A percentile compares a stretch with the other conserved stretches of the same genome.
phyloP scores from a whole-genome alignment of 257 asterid genomes.

The Pogostemon cablin region DNA sequence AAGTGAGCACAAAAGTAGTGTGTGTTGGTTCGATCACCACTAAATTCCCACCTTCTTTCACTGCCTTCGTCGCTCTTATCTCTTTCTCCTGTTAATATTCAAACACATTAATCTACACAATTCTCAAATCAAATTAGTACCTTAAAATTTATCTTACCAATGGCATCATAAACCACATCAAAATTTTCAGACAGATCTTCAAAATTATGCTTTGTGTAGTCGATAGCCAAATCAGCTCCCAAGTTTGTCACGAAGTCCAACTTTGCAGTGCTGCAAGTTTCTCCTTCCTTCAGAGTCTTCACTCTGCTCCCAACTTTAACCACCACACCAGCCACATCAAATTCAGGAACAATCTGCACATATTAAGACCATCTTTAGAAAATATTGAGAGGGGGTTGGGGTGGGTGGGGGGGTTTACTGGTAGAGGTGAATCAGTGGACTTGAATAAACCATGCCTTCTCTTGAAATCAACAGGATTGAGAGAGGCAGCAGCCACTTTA shows the following conservation, averaged over 20 bases:
- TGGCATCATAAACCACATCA: slow-evolving; percentile 77
- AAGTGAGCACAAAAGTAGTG: slow-evolving; percentile 18
- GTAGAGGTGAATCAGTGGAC: slow-evolving; percentile 81
- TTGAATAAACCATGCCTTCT: slow-evolving; percentile 64
- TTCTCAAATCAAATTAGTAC: too few relatives aligned
- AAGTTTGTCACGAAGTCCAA: slow-evolving; percentile 63
- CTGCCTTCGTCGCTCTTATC: slow-evolving; percentile 74
- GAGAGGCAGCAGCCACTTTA: slow-evolving; percentile 83
- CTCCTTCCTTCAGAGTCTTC: slow-evolving; percentile 75
- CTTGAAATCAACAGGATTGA: slow-evolving; percentile 84
- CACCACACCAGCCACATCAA: slow-evolving; percentile 85
- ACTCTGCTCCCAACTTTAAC: slow-evolving; percentile 83
- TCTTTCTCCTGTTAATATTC: slow-evolving; percentile 45
- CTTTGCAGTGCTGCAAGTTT: slow-evolving; percentile 75
- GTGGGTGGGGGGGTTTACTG: slow-evolving; percentile 44
- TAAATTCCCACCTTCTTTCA: slow-evolving; percentile 81
- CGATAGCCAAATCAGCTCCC: slow-evolving; percentile 80
- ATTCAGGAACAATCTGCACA: slow-evolving; percentile 69
- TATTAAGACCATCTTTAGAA: background rate
- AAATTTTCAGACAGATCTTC: slow-evolving; percentile 73
- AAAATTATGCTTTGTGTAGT: slow-evolving; percentile 76
- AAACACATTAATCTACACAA: background rate
- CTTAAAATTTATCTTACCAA: slow-evolving; percentile 54
- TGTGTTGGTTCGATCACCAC: slow-evolving; percentile 36
- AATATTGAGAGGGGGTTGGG: background rate